Percentiles rank a stretch among this genome's conserved stretches.
Evolutionary conservation across 164 flowering plant genomes (phyloP).

Genomic region (Protea cynaroides): DNA sequence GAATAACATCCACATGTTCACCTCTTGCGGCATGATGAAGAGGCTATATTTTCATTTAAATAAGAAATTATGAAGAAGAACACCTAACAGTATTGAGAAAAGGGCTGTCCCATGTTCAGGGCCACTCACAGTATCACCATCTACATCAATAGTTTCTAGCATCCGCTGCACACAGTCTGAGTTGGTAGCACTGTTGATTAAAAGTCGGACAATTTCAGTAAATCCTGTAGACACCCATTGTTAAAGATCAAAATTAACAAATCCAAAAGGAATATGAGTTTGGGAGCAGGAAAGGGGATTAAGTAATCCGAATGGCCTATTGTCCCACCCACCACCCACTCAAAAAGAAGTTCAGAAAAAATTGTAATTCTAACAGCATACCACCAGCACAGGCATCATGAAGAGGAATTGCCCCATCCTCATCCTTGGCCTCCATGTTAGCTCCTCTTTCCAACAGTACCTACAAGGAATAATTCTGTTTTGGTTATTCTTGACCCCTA

Average conservation of each 20-base stretch:
- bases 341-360: too few species aligned
- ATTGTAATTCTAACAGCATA: conserved; percentile 12
- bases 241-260: not conserved
- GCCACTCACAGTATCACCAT: conserved; percentile 82
- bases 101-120: not conserved
- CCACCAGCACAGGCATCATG: conserved; percentile 99
- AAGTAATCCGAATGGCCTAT: conserved; percentile 31
- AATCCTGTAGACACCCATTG: conserved; percentile 42
- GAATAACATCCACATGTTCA: conserved; percentile 56
- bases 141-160: conserved; percentile 69
- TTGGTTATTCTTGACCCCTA: too few species aligned
- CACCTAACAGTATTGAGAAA: not conserved
- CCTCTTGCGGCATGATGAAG: conserved; percentile 96
- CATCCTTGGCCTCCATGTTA: conserved; percentile 65
- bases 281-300: not conserved
- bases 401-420: conserved; percentile 92
- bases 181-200: conserved; percentile 37
- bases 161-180: conserved; percentile 45
- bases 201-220: conserved; percentile 59
- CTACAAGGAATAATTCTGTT: too few species aligned
- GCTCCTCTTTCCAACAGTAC: conserved; percentile 88
- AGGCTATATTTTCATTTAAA: conserved; percentile 44
- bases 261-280: not conserved
- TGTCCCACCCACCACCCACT: too few species aligned
- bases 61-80: conserved; percentile 1